A percentile compares a stretch with the other conserved stretches of the same genome.
These are phyloP conservation scores for Mucor indicus DNA, from an alignment of 371 early-diverging fungal species.

Conservation along the genomic window DNA sequence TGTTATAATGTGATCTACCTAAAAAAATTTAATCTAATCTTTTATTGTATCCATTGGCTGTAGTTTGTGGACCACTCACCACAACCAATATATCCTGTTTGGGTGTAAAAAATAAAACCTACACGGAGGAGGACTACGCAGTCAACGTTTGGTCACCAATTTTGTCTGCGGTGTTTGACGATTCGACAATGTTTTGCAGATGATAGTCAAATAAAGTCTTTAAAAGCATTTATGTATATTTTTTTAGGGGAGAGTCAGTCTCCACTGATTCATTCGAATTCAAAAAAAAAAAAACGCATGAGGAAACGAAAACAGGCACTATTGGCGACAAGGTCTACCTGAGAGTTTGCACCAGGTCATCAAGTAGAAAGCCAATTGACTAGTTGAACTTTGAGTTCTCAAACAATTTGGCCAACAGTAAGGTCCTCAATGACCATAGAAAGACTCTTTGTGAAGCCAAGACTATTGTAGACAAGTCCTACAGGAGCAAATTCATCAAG, in stretches of 20 bases:
- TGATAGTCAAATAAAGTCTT: background rate
- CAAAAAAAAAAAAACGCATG: background rate
- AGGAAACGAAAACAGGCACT: background rate
- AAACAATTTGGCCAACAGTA: background rate
- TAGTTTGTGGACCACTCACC: background rate
- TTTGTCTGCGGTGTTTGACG: background rate
- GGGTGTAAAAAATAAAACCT: slow-evolving; percentile 1
- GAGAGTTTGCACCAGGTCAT: background rate
- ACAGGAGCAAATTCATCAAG: background rate
- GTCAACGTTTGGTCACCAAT: slow-evolving; percentile 5
- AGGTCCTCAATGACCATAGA: background rate
- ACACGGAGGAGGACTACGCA: slow-evolving; percentile 1
- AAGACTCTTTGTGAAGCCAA: slow-evolving; percentile 1
- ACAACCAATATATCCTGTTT: background rate
- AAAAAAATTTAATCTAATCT: too few species aligned
- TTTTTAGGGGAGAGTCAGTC: background rate
- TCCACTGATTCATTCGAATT: background rate
- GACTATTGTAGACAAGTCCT: background rate
- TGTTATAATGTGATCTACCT: background rate
- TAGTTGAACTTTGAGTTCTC: background rate
- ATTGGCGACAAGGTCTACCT: background rate
- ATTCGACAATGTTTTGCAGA: slow-evolving; percentile 1
- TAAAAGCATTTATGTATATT: background rate
- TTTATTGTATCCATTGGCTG: background rate
- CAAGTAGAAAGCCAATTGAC: background rate